Percentiles rank a stretch among this genome's conserved stretches.
phyloP scores from a whole-genome alignment of 768 basidiomycete species.

The Amanita pseudoporphyria region DNA sequence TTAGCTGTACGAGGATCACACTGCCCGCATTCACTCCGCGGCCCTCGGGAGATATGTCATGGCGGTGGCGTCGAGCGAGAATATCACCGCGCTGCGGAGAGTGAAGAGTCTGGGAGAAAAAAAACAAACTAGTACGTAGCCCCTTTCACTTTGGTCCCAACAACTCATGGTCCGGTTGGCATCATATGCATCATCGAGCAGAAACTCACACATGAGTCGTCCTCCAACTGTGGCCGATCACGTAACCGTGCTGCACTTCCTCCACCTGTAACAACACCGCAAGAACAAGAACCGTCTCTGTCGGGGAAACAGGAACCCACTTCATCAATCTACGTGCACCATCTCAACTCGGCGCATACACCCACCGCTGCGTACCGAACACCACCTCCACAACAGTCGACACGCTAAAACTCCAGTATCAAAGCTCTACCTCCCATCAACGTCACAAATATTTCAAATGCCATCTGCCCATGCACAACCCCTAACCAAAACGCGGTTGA shows the following conservation, averaged over 20 bases:
- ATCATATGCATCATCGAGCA: slow-evolving; percentile 23
- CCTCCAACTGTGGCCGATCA: slow-evolving; percentile 13
- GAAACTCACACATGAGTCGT: slow-evolving; percentile 21
- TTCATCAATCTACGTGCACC: slow-evolving; percentile 24
- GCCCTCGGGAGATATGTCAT: slow-evolving; percentile 20
- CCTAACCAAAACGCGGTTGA: slow-evolving; percentile 2
- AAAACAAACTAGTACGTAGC: slow-evolving; percentile 68
- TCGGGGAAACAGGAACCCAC: slow-evolving; percentile 86
- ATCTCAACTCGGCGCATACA: slow-evolving; percentile 11
- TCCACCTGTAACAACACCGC: slow-evolving; percentile 15
- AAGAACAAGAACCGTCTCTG: slow-evolving; percentile 27
- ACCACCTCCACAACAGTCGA: not conserved
- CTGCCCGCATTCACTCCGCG: slow-evolving; percentile 38
- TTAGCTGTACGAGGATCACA: slow-evolving; percentile 55
- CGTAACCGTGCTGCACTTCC: slow-evolving; percentile 7
- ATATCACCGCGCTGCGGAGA: slow-evolving; percentile 50
- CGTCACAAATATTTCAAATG: slow-evolving; percentile 16
- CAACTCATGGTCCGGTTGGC: slow-evolving; percentile 39
- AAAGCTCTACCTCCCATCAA: slow-evolving; percentile 4
- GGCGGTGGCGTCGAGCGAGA: slow-evolving; percentile 33
- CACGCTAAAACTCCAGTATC: not conserved
- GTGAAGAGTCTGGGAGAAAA: slow-evolving; percentile 61
- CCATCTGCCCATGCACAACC: slow-evolving; percentile 1
- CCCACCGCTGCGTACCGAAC: not conserved
- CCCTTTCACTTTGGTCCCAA: slow-evolving; percentile 11